These are phyloP conservation scores for Osmanthus fragrans DNA, from an alignment of 257 asterid genomes.

Conservation along the genomic window DNA sequence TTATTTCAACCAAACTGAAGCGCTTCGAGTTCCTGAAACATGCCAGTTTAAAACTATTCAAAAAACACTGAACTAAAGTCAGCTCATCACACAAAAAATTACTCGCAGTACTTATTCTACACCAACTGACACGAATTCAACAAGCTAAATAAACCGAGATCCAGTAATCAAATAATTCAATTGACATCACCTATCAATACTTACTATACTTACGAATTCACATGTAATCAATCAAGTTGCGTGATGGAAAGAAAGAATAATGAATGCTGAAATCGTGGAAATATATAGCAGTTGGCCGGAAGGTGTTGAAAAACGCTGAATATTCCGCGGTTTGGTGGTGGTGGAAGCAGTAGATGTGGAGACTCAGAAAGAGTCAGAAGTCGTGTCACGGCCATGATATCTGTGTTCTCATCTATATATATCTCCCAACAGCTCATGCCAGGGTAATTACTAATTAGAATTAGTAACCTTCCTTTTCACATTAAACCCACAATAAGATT, in stretches of 20 bases:
- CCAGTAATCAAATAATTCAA: background rate
- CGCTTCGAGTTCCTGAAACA: conserved; percentile 3
- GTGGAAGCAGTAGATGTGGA: conserved; percentile 13
- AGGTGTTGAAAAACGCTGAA: conserved; percentile 6
- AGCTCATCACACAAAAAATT: conserved; percentile 7
- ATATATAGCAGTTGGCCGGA: background rate
- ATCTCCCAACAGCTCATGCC: background rate
- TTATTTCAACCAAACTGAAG: background rate
- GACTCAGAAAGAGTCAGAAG: conserved; percentile 26
- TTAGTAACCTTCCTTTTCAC: background rate
- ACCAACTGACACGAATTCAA: conserved; percentile 12
- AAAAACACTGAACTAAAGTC: background rate
- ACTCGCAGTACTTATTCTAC: background rate
- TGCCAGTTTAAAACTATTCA: background rate
- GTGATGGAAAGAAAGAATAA: conserved; percentile 3
- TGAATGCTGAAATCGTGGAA: conserved; percentile 13
- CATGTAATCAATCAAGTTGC: conserved; percentile 9
- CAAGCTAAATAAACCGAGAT: conserved; percentile 7
- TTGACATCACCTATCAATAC: background rate
- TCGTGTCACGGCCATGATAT: conserved; percentile 32
- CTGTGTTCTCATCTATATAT: conserved; percentile 26
- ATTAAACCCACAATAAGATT: no score
- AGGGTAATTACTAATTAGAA: background rate
- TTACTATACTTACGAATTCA: conserved; percentile 24
- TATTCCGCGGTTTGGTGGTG: conserved; percentile 6